Evolutionary conservation across 495 filamentous ascomycete genomes (phyloP), one percentile per base, ranked within the genome.

Genomic region (Durotheca rogersii): DNA sequence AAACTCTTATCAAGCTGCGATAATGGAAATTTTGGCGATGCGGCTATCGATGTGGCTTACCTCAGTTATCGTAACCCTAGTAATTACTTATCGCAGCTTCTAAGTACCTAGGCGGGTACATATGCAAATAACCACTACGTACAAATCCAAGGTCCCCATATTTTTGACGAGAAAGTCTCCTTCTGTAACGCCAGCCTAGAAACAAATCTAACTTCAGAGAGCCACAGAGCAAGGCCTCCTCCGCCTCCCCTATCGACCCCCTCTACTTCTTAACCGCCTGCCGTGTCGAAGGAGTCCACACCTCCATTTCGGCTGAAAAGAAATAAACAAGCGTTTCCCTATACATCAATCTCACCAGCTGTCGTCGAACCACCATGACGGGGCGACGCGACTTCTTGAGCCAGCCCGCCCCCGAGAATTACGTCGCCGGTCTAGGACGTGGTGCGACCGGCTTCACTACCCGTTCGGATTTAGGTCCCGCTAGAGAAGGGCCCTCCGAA

Each of bases 361-460:
- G 16, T 2, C 42, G 17, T 32, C 18, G 15, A 40, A 37, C 18
- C 35, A 75, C 51, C 27, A 89, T 89, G 86, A 79, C 81, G 65
- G 83, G 85, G 46, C 82, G 88, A 72, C 88, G 91, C 64, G 91
- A 96, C 69, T 99, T 97, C 60, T 74, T 98, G 25, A 87, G 79
- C 67, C 89, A 95, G 69, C 83, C 82, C 21, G 93, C 93, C 47
- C 93, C 93, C 17, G 93, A 96, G 61, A 99, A 97, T 72, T 99
- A 99, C 61, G 94, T 99, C 32, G 93, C 93, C 33, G 93, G 93
- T 79, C 82, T 99, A 51, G 93, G 93, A 71, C 87, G 93, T 78
- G 93, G 93, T 67, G 93, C 93, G 3, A 99, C 94, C 0, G 93
- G 94, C 23, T 99, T 99, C 71, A 97, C 93, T 4, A 99, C 93